A percentile compares a stretch with the other conserved stretches of the same genome.
Evolutionary conservation across 2,329 filamentous ascomycete genomes (phyloP).

Genomic region (Cladosporium sp.): DNA sequence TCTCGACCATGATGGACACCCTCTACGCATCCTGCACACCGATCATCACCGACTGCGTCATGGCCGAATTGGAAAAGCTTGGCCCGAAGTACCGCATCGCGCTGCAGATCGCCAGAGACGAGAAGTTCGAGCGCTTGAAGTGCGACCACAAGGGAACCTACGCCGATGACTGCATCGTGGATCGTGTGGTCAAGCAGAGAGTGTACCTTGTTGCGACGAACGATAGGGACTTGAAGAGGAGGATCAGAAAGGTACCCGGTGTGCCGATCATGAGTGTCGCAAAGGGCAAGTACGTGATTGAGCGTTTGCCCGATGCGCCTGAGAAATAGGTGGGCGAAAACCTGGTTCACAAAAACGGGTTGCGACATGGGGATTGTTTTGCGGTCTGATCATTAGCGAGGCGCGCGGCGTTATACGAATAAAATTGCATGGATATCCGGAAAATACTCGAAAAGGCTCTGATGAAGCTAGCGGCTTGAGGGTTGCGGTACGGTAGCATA

Average conservation of each 20-base stretch:
- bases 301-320: slow-evolving; percentile 82
- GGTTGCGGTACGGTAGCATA: not conserved
- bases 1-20: slow-evolving; percentile 90
- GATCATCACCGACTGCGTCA: slow-evolving; percentile 80
- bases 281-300: slow-evolving; percentile 90
- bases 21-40: slow-evolving; percentile 89
- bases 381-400: slow-evolving; percentile 22
- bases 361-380: not conserved
- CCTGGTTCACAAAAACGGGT: not conserved
- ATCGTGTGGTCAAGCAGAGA: slow-evolving; percentile 49
- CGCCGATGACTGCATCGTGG: slow-evolving; percentile 75
- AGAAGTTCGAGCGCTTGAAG: slow-evolving; percentile 79
- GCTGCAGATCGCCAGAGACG: slow-evolving; percentile 81
- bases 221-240: slow-evolving; percentile 77
- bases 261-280: slow-evolving; percentile 79
- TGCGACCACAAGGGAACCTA: slow-evolving; percentile 91
- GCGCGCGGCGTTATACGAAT: slow-evolving; percentile 14
- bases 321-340: slow-evolving; percentile 53
- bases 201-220: slow-evolving; percentile 58
- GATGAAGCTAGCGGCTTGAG: not conserved
- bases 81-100: slow-evolving; percentile 87
- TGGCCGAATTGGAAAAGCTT: slow-evolving; percentile 86
- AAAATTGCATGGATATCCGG: slow-evolving; percentile 16
- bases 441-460: not conserved
- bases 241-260: slow-evolving; percentile 79